Percentiles rank a stretch among this genome's conserved stretches.
Conservation (phyloP, 73 alveolate species). For the Urostyla sp. region DNA sequence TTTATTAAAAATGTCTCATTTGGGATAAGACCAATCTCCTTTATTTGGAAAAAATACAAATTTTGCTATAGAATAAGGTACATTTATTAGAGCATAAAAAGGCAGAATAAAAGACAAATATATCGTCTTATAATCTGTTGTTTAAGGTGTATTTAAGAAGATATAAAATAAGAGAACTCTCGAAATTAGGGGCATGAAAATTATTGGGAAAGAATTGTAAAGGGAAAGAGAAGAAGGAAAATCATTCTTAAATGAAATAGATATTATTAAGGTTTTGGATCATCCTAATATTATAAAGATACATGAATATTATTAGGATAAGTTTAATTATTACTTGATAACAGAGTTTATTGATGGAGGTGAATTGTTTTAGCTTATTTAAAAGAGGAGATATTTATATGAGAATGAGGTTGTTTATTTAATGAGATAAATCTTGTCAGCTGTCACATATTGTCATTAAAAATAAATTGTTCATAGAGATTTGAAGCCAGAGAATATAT, state of each 20-base stretch:
- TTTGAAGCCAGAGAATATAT: slow-evolving; percentile 74
- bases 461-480: slow-evolving; percentile 74
- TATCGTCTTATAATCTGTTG: slow-evolving; percentile 1
- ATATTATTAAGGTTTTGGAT: slow-evolving; percentile 61
- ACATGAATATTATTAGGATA: slow-evolving; percentile 76
- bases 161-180: slow-evolving; percentile 13
- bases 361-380: slow-evolving; percentile 67
- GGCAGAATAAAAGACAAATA: slow-evolving; percentile 4
- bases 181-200: slow-evolving; percentile 33
- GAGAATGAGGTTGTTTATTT: slow-evolving; percentile 72
- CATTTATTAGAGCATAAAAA: not conserved
- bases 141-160: slow-evolving; percentile 8
- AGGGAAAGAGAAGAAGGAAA: not conserved
- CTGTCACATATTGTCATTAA: slow-evolving; percentile 70
- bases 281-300: slow-evolving; percentile 81
- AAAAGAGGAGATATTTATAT: slow-evolving; percentile 28
- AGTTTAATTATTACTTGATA: slow-evolving; percentile 59
- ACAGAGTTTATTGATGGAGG: slow-evolving; percentile 80
- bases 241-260: slow-evolving; percentile 51
- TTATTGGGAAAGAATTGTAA: not conserved
- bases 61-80: no score
- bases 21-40: no score
- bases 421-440: slow-evolving; percentile 65
- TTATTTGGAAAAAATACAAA: no score
- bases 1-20: no score